These are phyloP conservation scores for Oleoguttula mirabilis DNA, from an alignment of 495 filamentous ascomycete genomes.

Conservation along the genomic window DNA sequence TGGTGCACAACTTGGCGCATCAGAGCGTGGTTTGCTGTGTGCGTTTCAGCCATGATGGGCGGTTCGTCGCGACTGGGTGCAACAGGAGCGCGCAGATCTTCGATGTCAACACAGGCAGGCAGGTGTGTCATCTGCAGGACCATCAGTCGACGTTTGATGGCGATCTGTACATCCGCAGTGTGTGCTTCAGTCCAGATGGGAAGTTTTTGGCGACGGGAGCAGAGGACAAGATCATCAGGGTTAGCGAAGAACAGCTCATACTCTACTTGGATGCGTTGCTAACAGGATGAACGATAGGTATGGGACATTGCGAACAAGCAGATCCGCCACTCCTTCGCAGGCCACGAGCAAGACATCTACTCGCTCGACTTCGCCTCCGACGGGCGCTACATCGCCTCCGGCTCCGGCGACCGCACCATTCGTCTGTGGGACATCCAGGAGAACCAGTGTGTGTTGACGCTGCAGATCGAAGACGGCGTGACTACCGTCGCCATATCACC, in stretches of 20 bases:
- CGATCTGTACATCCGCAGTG: constrained; percentile 34
- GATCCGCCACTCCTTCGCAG: constrained; percentile 30
- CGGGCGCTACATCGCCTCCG: constrained; percentile 33
- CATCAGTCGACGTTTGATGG: constrained; percentile 26
- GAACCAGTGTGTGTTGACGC: constrained; percentile 24
- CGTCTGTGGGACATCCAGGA: constrained; percentile 32
- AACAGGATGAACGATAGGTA: constrained; percentile 22
- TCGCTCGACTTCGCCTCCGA: constrained; percentile 33
- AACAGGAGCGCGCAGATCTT: constrained; percentile 34
- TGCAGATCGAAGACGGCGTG: constrained; percentile 34
- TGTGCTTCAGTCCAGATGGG: constrained; percentile 36
- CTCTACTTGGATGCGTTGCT: not conserved
- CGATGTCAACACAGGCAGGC: constrained; percentile 28
- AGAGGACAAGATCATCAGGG: constrained; percentile 35
- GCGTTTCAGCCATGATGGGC: constrained; percentile 32
- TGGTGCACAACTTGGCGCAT: constrained; percentile 32
- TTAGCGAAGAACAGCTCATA: constrained; percentile 24
- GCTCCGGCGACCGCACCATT: constrained; percentile 32
- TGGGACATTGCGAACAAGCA: constrained; percentile 30
- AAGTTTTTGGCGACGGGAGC: constrained; percentile 33
- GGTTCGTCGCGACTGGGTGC: constrained; percentile 33
- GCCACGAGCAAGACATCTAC: constrained; percentile 37
- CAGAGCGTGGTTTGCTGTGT: constrained; percentile 36
- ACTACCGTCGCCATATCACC: constrained; percentile 36
- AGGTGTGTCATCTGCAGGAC: constrained; percentile 31